These are phyloP conservation scores for Pythium monospermum DNA, from an alignment of 352 stramenopile genomes.

Conservation along the genomic window DNA sequence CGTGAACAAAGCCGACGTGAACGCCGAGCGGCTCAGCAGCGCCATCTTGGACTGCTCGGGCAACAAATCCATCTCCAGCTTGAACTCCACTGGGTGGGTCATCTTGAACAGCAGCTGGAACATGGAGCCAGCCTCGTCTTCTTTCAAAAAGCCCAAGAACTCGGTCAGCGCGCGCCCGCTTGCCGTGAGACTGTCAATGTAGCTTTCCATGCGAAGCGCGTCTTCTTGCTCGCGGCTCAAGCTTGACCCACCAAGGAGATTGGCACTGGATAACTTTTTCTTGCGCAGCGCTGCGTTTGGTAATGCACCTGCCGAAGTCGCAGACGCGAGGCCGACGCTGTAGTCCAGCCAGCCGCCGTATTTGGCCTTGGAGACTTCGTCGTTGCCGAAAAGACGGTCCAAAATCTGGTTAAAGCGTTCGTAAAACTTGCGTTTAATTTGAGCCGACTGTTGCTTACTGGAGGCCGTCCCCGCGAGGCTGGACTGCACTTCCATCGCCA, in stretches of 20 bases:
- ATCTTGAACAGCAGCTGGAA: slow-evolving; percentile 80
- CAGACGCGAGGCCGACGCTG: slow-evolving; percentile 36
- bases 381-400: slow-evolving; percentile 70
- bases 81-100: slow-evolving; percentile 75
- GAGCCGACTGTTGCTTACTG: slow-evolving; percentile 71
- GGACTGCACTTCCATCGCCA: slow-evolving; percentile 69
- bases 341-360: slow-evolving; percentile 83
- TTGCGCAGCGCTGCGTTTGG: too few species aligned
- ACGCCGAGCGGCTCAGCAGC: slow-evolving; percentile 61
- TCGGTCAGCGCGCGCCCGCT: slow-evolving; percentile 52
- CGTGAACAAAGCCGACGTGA: slow-evolving; percentile 69
- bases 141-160: slow-evolving; percentile 50
- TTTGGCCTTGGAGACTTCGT: slow-evolving; percentile 74
- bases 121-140: slow-evolving; percentile 66
- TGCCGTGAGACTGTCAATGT: slow-evolving; percentile 38
- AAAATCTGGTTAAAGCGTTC: slow-evolving; percentile 84
- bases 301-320: neutral
- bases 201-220: slow-evolving; percentile 42
- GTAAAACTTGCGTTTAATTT: slow-evolving; percentile 80
- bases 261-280: slow-evolving; percentile 10
- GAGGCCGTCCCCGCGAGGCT: slow-evolving; percentile 34
- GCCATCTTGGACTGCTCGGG: slow-evolving; percentile 78
- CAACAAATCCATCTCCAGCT: slow-evolving; percentile 71
- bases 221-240: slow-evolving; percentile 36
- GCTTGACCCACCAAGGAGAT: slow-evolving; percentile 28